These are phyloP conservation scores for Boletus mariae DNA, from an alignment of 1,284 basidiomycete species.

Conservation along the genomic window DNA sequence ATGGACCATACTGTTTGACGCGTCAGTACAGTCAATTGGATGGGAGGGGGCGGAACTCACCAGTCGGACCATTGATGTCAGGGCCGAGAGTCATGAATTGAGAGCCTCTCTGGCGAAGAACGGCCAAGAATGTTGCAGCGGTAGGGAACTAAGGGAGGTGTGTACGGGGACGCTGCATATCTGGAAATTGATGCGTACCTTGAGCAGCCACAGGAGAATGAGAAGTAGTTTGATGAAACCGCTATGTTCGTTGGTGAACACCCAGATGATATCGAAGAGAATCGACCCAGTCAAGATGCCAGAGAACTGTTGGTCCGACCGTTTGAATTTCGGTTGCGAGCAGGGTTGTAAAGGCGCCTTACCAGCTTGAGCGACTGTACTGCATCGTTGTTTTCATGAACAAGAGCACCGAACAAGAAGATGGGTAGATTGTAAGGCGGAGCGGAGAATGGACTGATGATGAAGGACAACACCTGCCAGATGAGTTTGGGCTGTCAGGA, in stretches of 20 bases:
- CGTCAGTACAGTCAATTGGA: not conserved
- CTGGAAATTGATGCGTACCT: conserved; percentile 40
- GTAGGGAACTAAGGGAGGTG: conserved; percentile 50
- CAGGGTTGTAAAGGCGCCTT: conserved; percentile 16
- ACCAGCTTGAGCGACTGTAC: conserved; percentile 62
- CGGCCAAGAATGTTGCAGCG: conserved; percentile 49
- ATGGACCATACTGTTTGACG: conserved; percentile 72
- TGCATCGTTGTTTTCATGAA: conserved; percentile 63
- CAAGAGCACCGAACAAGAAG: conserved; percentile 71
- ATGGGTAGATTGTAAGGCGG: conserved; percentile 72
- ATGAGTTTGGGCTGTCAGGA: not conserved
- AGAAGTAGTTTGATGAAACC: conserved; percentile 55
- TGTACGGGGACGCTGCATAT: not conserved
- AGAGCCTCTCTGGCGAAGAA: conserved; percentile 60
- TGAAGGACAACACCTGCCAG: conserved; percentile 52
- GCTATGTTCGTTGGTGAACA: conserved; percentile 51
- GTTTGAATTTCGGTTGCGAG: not conserved
- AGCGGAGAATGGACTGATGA: conserved; percentile 52
- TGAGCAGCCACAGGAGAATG: conserved; percentile 60
- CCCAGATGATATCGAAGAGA: conserved; percentile 70
- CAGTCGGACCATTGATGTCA: conserved; percentile 61
- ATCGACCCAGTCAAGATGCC: conserved; percentile 56
- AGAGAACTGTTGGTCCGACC: conserved; percentile 49
- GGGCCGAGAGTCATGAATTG: conserved; percentile 58
- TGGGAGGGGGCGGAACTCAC: conserved; percentile 32